Base-by-base conservation (phyloP, 2,329 filamentous ascomycete genomes). In the Pestalotiopsis sp. region DNA sequence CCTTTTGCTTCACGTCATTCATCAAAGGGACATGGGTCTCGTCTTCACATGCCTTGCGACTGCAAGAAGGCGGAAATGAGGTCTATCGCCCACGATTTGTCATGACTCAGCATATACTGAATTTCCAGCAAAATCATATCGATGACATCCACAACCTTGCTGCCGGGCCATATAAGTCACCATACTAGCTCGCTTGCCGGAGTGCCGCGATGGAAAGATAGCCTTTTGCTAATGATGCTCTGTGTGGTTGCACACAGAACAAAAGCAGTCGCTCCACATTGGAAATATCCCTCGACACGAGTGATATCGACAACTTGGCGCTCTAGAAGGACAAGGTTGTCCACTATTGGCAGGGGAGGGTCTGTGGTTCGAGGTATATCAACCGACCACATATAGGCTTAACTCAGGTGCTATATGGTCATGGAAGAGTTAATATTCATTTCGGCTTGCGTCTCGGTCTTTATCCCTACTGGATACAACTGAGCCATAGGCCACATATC, bases 321-420 rank as follows among this genome's bases (percentile, higher is more conserved):
- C 52, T 23, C 41, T 27, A 49, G 63, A 58, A 31, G 25, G 23
- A 71, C 69, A 67, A 69, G 62, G 67, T 66, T 70, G 65, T 65
- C 66, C 67, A 56, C 66, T 68, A 52, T 60, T 59, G 71, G 72
- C 70, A 74, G 69, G 74, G 70, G 71, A 72, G 57, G 59, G 65
- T 66, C 56, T 73, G 68, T 68, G 72, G 73, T 71, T 72, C 70
- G 72, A 68, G 45, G 73, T 80, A 81, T 82, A 82, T 76, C 76
- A 77, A 71, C 72, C 72, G 20, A 74, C 70, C 76, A 77, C 73
- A 79, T 81, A 81, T 80, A 81, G 72, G 72, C 77, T 77, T 76
- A 77, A 75, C 71, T 73, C 73, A 73, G 72, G 68, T 72, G 72
- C 70, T 70, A 73, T 78, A 77, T 75, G 74, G 69, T 69, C 74